Evolutionary conservation across 202 grass and related monocot genomes (phyloP), one percentile per base, ranked within the genome.

Genomic region (Zoysia matrella): DNA sequence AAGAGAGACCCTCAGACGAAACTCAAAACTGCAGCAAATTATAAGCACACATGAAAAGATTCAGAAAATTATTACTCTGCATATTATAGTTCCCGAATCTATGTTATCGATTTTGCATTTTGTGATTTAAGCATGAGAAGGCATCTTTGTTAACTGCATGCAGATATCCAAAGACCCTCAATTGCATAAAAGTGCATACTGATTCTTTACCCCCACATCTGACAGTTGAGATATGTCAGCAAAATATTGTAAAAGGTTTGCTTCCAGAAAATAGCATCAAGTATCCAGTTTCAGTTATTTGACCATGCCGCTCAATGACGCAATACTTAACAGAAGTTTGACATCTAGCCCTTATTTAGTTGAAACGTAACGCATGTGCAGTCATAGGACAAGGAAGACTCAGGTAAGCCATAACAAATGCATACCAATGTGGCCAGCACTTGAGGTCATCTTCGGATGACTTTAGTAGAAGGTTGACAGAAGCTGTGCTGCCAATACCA

Each of bases 361-460:
- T 73, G 62, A 58, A 70, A 75, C n/a, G 79, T 36, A 79, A 65
- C 74, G n/a, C 47, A 56, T 57, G 58, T 62, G 7, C 36, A 1
- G 40, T 60, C 40, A 78, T 8, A 81, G 11, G 13, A 41, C 42
- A 86, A 74, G 46, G 12, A 0, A 7, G 18, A 45, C 11, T 36
- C 62, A 69, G 43, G 64, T 41, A 47, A 73, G 39, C 11, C 42
- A 41, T 72, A 68, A 64, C 30, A 75, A 67, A 83, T 50, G 85
- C 90, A 85, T 93, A 99, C 96, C 91, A 85, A 78, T 98, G 92
- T 69, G 90, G 90, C 92, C 92, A 98, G 80, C 74, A 89, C 87
- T 90, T 98, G 54, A 87, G 63, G 79, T 98, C 90, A 60, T 98
- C 92, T 75, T 98, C 92, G 70, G 89, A 90, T 88, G 95, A 82